phyloP scores from a whole-genome alignment of 208 protist genomes.

The Trypanosoma cruzi region DNA sequence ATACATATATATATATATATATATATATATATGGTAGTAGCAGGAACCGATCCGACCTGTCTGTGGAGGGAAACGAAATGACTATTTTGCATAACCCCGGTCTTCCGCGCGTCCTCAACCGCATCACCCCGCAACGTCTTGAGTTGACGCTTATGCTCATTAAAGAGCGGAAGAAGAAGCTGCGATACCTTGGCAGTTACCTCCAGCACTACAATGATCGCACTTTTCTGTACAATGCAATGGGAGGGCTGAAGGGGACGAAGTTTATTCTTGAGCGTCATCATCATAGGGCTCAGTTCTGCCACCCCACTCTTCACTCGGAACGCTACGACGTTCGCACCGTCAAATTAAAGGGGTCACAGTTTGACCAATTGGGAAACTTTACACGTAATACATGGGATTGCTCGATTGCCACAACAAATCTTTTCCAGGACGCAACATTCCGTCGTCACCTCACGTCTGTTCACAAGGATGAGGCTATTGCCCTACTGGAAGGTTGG shows the following conservation, averaged over 20 bases:
- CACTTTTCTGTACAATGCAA: constrained; percentile 46
- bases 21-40: constrained; percentile 24
- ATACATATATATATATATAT: background rate
- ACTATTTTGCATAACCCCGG: constrained; percentile 52
- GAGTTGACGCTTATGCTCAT: constrained; percentile 58
- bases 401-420: constrained; percentile 46
- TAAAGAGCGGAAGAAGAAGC: constrained; percentile 77
- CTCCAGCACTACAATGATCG: constrained; percentile 76
- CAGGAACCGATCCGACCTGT: background rate
- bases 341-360: constrained; percentile 51
- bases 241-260: constrained; percentile 45
- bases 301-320: constrained; percentile 46
- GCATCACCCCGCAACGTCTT: constrained; percentile 66
- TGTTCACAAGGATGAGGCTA: constrained; percentile 67
- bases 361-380: constrained; percentile 73
- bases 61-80: too few species aligned
- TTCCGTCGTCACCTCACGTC: constrained; percentile 40
- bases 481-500: constrained; percentile 76
- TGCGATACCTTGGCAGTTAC: constrained; percentile 71
- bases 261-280: constrained; percentile 73
- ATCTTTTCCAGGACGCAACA: constrained; percentile 53
- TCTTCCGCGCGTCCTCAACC: constrained; percentile 66
- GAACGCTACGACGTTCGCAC: constrained; percentile 61
- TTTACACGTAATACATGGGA: constrained; percentile 73
- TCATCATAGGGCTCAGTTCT: constrained; percentile 64